Percentiles rank a stretch among this genome's conserved stretches.
These are phyloP conservation scores for Scutellaria galericulata DNA, from an alignment of 257 asterid genomes.

Conservation along the genomic window DNA sequence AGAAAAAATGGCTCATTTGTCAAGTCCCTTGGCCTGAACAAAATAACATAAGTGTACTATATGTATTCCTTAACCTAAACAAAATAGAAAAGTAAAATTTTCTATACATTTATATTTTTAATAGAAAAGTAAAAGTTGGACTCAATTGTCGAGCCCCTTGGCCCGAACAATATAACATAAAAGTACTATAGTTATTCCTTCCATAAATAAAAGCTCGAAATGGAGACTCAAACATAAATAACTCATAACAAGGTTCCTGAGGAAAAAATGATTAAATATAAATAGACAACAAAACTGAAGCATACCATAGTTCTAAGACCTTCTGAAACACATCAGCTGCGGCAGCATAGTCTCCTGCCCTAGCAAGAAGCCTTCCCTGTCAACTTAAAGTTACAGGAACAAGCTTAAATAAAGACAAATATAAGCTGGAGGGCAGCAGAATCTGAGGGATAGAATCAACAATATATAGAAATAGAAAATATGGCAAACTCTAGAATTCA, in stretches of 20 bases:
- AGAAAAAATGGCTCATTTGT: neutral
- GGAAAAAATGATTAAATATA: constrained; percentile 14
- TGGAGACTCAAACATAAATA: constrained; percentile 19
- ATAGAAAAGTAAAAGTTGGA: neutral
- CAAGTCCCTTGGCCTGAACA: neutral
- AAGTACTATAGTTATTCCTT: neutral
- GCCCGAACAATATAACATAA: constrained; percentile 2
- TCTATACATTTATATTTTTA: neutral
- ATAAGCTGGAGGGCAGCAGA: constrained; percentile 24
- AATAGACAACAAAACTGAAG: constrained; percentile 15
- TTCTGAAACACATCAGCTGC: constrained; percentile 83
- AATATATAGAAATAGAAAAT: neutral
- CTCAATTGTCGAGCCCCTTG: neutral
- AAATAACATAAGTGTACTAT: neutral
- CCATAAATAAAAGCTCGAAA: neutral
- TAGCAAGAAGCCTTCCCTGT: constrained; percentile 99
- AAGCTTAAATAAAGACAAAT: constrained; percentile 48
- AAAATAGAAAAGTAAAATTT: neutral
- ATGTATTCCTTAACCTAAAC: neutral
- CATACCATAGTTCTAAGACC: constrained; percentile 84
- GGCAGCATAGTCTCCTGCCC: constrained; percentile 83
- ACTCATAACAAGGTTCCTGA: constrained; percentile 21
- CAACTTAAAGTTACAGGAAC: constrained; percentile 86
- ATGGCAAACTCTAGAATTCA: constrained; percentile 1
- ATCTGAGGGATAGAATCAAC: constrained; percentile 17